These are phyloP conservation scores for Volvariella surrecta DNA, from an alignment of 1,284 basidiomycete species.

Conservation along the genomic window DNA sequence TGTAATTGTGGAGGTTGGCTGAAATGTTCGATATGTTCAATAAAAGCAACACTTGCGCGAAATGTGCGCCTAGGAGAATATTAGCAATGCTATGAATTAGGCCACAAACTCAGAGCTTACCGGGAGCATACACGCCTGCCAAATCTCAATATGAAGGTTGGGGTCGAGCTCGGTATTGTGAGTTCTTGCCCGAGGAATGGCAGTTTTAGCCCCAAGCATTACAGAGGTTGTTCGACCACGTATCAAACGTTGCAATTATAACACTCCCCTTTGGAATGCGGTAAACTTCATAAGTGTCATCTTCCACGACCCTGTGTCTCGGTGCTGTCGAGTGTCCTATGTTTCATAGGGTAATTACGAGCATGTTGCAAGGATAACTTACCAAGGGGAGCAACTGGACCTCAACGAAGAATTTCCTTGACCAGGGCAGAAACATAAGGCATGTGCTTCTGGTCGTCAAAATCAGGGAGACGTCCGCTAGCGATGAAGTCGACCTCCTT, in stretches of 20 bases:
- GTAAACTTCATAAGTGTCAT: conserved; percentile 14
- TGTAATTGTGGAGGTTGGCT: conserved; percentile 27
- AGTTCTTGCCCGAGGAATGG: conserved; percentile 26
- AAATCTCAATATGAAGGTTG: conserved; percentile 24
- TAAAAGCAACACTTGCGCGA: conserved; percentile 27
- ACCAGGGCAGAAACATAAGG: conserved; percentile 27
- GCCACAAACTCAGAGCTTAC: conserved; percentile 5
- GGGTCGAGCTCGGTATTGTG: conserved; percentile 29
- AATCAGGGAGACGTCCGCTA: conserved; percentile 19
- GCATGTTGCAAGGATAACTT: background rate
- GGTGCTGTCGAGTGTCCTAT: conserved; percentile 10
- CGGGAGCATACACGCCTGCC: conserved; percentile 28
- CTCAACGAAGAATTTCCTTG: conserved; percentile 28
- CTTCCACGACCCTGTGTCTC: conserved; percentile 16
- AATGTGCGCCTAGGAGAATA: conserved; percentile 16
- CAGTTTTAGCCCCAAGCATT: background rate
- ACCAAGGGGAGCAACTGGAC: conserved; percentile 20
- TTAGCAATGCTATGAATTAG: no score
- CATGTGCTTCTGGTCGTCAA: conserved; percentile 22
- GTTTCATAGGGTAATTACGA: background rate
- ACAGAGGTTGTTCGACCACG: background rate
- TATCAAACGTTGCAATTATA: conserved; percentile 20
- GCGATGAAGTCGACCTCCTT: conserved; percentile 7
- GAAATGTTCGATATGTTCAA: conserved; percentile 26
- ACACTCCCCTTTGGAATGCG: conserved; percentile 18